These are phyloP conservation scores for Euclidium syriacum DNA, from an alignment of 345 rosid genomes.

Conservation along the genomic window DNA sequence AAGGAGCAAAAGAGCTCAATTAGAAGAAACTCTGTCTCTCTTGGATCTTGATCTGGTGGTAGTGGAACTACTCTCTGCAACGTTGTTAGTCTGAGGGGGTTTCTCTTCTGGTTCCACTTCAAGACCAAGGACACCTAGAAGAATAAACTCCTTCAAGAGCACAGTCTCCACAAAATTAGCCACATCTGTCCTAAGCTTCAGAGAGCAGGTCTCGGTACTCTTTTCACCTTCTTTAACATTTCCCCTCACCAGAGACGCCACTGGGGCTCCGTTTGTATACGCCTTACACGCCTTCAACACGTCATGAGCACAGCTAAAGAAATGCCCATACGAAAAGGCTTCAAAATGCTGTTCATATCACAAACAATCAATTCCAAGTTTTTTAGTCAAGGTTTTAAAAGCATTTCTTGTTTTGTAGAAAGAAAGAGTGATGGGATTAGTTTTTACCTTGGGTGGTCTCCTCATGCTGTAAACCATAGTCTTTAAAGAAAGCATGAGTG, in stretches of 20 bases:
- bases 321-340: constrained; percentile 70
- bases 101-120: constrained; percentile 19
- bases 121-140: constrained; percentile 41
- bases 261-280: constrained; percentile 64
- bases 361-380: background rate
- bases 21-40: constrained; percentile 23
- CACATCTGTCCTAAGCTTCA: constrained; percentile 38
- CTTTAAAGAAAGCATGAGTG: constrained; percentile 54
- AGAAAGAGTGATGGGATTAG: background rate
- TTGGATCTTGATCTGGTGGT: constrained; percentile 11
- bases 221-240: constrained; percentile 48
- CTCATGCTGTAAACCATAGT: constrained; percentile 69
- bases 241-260: constrained; percentile 54
- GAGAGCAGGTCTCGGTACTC: constrained; percentile 40
- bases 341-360: constrained; percentile 58
- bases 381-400: background rate
- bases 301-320: constrained; percentile 52
- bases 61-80: constrained; percentile 13
- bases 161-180: constrained; percentile 29
- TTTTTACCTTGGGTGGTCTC: constrained; percentile 77
- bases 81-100: background rate
- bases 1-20: background rate
- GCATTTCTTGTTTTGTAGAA: background rate
- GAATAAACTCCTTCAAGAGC: constrained; percentile 44
- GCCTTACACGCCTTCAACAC: constrained; percentile 72